These are phyloP conservation scores for Cyberlindnera bimundalis DNA, from an alignment of 805 yeast species.

Conservation along the genomic window DNA sequence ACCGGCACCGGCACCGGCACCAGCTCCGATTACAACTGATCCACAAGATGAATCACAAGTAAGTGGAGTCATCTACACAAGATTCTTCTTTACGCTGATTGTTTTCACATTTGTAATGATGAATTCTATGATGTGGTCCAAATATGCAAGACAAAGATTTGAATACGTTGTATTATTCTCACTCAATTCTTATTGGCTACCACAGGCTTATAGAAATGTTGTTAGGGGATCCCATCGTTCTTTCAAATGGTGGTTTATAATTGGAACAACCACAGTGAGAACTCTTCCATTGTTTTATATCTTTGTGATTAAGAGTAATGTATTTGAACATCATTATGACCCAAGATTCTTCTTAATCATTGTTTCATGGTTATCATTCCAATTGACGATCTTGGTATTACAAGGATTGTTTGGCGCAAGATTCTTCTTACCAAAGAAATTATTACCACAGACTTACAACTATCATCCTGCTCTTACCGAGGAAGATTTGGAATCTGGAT, in stretches of 20 bases:
- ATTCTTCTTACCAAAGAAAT: slow-evolving; percentile 72
- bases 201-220: slow-evolving; percentile 80
- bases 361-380: slow-evolving; percentile 55
- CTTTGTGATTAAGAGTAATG: slow-evolving; percentile 48
- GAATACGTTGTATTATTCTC: slow-evolving; percentile 53
- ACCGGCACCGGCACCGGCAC: too few relatives aligned
- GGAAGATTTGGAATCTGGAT: slow-evolving; percentile 60
- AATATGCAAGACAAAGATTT: slow-evolving; percentile 45
- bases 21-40: slow-evolving; percentile 7
- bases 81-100: slow-evolving; percentile 53
- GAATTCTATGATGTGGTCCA: slow-evolving; percentile 63
- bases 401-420: slow-evolving; percentile 77
- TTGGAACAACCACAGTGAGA: slow-evolving; percentile 63
- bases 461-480: slow-evolving; percentile 68
- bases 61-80: slow-evolving; percentile 53
- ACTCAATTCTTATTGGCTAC: slow-evolving; percentile 78
- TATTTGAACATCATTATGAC: slow-evolving; percentile 69
- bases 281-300: slow-evolving; percentile 64
- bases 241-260: slow-evolving; percentile 71
- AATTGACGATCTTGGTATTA: slow-evolving; percentile 51
- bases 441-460: slow-evolving; percentile 78
- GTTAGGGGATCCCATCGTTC: slow-evolving; percentile 64
- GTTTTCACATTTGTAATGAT: slow-evolving; percentile 53
- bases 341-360: slow-evolving; percentile 44
- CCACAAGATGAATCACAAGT: slow-evolving; percentile 50